Base-by-base conservation (phyloP, 345 rosid genomes). In the Boechera divaricarpa region DNA sequence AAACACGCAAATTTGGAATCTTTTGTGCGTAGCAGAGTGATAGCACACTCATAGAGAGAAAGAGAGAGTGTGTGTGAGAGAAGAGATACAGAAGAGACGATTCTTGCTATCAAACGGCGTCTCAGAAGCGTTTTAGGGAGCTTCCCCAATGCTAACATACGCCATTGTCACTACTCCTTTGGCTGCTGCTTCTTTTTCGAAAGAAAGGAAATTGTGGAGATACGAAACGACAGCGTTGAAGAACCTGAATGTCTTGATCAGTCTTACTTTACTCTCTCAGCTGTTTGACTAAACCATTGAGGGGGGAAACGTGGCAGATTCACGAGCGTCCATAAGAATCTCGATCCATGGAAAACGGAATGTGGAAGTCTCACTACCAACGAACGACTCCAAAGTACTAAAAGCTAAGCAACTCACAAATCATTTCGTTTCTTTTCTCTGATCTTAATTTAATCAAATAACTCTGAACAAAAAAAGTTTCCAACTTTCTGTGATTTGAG, bases 331-430 rank as follows among this genome's bases (percentile, higher is more conserved):
- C 21, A 74, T 44, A 4, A 65, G 39, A 74, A 66, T 56, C 57
- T 74, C 10, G 70, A 69, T 69, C 80, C 70, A 41, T 41, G 11
- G 16, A 52, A 61, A 61, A 42, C 70, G 79, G 69, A 68, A 76
- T 18, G 70, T 70, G 29, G 9, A 64, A 70, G 72, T 63, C 36
- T n/a, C 29, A 67, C 51, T 57, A 16, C 57, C 45, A 63, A 72
- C n/a, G 7, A 33, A 42, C 72, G 8, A 74, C 57, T 64, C 33
- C 28, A 57, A 28, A 48, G 35, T 64, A 44, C 21, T 53, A 29
- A n/a, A 42, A 31, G 48, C 11, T 56, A 66, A 29, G 54, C 35
- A 58, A 66, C 64, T 35, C 54, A 58, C 33, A 38, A 3, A 3
- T 9, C 31, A 13, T 21, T n/a, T 42, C 4, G 48, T 44, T 42